phyloP scores from a whole-genome alignment of 2,329 filamentous ascomycete genomes.

The Phialocephala sp. region DNA sequence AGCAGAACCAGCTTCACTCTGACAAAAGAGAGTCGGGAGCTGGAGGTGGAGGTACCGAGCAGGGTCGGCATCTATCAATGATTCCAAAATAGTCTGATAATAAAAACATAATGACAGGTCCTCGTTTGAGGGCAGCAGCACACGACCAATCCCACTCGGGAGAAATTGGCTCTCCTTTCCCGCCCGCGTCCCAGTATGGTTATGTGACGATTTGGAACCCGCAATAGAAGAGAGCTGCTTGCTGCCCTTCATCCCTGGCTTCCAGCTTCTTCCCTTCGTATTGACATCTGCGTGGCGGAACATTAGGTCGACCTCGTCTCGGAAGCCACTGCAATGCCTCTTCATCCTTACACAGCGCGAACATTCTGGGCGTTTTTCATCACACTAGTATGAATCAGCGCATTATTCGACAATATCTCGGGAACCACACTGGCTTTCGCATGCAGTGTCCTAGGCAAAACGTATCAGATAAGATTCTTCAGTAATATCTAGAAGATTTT shows the following conservation, averaged over 20 bases:
- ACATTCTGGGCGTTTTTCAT: conserved; percentile 26
- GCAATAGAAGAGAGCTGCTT: background rate
- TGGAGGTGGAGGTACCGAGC: conserved; percentile 27
- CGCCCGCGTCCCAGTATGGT: background rate
- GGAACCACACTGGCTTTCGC: conserved; percentile 6
- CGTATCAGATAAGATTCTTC: conserved; percentile 1
- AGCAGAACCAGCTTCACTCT: conserved; percentile 16
- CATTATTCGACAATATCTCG: background rate
- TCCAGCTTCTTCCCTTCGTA: background rate
- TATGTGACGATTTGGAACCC: background rate
- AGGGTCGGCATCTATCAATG: conserved; percentile 21
- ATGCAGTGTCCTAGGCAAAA: conserved; percentile 16
- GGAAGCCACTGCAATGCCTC: conserved; percentile 25
- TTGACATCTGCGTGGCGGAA: conserved; percentile 18
- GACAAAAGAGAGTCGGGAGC: conserved; percentile 23
- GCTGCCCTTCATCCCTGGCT: background rate
- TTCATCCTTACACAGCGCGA: conserved; percentile 23
- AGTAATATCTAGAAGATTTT: background rate
- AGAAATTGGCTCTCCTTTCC: background rate
- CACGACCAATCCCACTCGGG: background rate
- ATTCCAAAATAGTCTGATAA: conserved; percentile 21
- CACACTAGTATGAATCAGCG: conserved; percentile 21
- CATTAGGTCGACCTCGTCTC: conserved; percentile 27
- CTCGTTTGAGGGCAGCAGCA: conserved; percentile 18
- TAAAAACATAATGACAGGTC: conserved; percentile 21